Base-by-base conservation (phyloP, 1,139 yeast species). In the Scheffersomyces illinoinensis region DNA sequence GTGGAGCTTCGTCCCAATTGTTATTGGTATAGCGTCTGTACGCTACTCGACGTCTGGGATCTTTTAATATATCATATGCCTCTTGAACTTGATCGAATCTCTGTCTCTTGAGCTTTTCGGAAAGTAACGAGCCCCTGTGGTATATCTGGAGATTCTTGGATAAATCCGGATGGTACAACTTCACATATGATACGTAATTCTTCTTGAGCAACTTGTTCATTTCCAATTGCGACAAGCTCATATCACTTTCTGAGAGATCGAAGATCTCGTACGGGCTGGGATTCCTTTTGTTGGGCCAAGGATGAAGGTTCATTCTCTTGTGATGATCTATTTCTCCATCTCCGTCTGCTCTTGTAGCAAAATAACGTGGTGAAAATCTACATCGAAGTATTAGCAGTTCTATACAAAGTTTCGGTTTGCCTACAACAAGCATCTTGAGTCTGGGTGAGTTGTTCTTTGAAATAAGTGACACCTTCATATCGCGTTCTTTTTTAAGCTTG, bases 141-240 rank as follows among this genome's bases (percentile, higher is more conserved):
- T 73, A 62, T 4, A 75, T 67, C 5, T 64, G 68, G 18, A 73
- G 62, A 17, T 69, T 68, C 17, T 78, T 71, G 5, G 71, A 63
- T 2, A 88, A 75, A 74, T 95, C 99, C 0, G 99, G 98, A 68
- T 95, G 98, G 68, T 95, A 93, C 7, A 87, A 70, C 71, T 91
- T 92, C 18, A 96, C 95, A 58, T 87, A 82, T 58, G 83, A 80
- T 65, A 83, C 82, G 70, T 91, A 93, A 52, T 78, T 78, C 47
- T 72, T 64, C 68, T 89, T 88, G 59, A 93, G 70, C 24, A 72
- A 65, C 54, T 75, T 72, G 57, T 82, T 77, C 63, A 85, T 76
- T n/a, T 76, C 74, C 14, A 73, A 63, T 19, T 69, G 71, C 26
- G 71, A 68, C 24, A 69, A 60, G 26, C 60, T 68, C 52, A 50